Evolutionary conservation across 2,329 filamentous ascomycete species (phyloP), one percentile per base, ranked within the genome.

Genomic region (Pseudocercospora cruenta): DNA sequence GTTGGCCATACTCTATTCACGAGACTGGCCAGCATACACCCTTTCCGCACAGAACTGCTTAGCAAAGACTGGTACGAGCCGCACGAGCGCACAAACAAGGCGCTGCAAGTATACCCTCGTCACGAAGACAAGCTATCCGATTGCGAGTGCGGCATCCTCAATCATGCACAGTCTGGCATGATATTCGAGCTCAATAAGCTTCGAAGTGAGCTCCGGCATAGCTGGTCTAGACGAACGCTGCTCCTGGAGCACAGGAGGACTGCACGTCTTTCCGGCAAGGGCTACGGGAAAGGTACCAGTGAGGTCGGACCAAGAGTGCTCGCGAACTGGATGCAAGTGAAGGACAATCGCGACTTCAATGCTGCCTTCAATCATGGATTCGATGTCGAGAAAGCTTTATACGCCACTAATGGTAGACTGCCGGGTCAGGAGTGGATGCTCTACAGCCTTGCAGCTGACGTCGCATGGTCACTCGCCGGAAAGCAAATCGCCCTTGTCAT

Each of bases 181-280:
- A 66, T 79, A 47, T 73, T 78, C 47, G 78, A 79, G 26, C 65
- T 79, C 21, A 74, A 78, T 24, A 70, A 72, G n/a, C 66, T 78
- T 14, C 68, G 77, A 16, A 59, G 70, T 19, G 69, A 68, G 9
- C 71, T 79, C 10, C 70, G 73, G 7, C 62, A 60, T 33, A 77
- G 76, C 64, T 62, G 76, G 26, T 70, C 74, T 12, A 66, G 76
- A 26, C 70, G 78, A 14, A 71, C 77, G 58, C 70, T 72, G 12
- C 62, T 75, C 21, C 73, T 79, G 7, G 77, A 79, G 61, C 73
- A 73, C 21, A 69, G 76, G 12, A 73, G 76, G 2, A 70, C 72
- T n/a, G 72, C 71, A 26, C 73, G 77, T 16, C 60, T 78, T 5
- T 75, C 72, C 6, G 67, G 70, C 2, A 72, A 70, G 53, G 66